A percentile compares a stretch with the other conserved stretches of the same genome.
Conservation (phyloP, 1,139 yeast genomes). For the Petasospora fabianii region DNA sequence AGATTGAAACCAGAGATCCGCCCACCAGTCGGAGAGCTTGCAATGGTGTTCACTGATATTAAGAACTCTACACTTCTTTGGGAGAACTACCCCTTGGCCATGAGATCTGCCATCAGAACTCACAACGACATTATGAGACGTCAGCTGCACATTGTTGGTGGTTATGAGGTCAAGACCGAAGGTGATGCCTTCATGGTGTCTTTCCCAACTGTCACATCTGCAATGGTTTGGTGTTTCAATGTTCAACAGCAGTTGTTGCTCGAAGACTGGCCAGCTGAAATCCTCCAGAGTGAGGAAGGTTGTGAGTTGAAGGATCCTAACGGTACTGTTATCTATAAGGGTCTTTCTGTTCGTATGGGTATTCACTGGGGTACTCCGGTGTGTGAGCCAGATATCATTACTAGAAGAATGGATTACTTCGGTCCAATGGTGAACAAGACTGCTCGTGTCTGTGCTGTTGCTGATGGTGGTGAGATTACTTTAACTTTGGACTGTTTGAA, state of each 20-base stretch:
- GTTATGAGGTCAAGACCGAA: slow-evolving; percentile 97
- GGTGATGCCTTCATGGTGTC: slow-evolving; percentile 99
- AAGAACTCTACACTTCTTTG: slow-evolving; percentile 89
- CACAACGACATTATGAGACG: slow-evolving; percentile 95
- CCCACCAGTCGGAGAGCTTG: slow-evolving; percentile 92
- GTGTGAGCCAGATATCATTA: slow-evolving; percentile 90
- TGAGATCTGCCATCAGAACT: slow-evolving; percentile 94
- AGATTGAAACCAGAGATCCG: slow-evolving; percentile 87
- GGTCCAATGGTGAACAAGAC: slow-evolving; percentile 99
- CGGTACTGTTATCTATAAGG: slow-evolving; percentile 68
- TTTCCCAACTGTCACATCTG: slow-evolving; percentile 88
- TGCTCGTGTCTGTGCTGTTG: slow-evolving; percentile 88
- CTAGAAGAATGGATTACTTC: slow-evolving; percentile 96
- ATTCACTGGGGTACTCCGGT: slow-evolving; percentile 98
- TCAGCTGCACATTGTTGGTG: slow-evolving; percentile 87
- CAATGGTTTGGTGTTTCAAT: slow-evolving; percentile 89
- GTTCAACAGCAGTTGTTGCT: slow-evolving; percentile 80
- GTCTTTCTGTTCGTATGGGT: slow-evolving; percentile 96
- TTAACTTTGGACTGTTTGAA: slow-evolving; percentile 76
- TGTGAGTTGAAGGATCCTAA: slow-evolving; percentile 71
- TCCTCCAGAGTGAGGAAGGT: slow-evolving; percentile 80
- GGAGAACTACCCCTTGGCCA: slow-evolving; percentile 91
- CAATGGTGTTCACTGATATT: slow-evolving; percentile 96
- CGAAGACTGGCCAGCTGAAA: slow-evolving; percentile 96
- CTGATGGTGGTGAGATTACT: slow-evolving; percentile 97